phyloP scores from a whole-genome alignment of 2,329 filamentous ascomycete species.

The Fusarium robinianum region DNA sequence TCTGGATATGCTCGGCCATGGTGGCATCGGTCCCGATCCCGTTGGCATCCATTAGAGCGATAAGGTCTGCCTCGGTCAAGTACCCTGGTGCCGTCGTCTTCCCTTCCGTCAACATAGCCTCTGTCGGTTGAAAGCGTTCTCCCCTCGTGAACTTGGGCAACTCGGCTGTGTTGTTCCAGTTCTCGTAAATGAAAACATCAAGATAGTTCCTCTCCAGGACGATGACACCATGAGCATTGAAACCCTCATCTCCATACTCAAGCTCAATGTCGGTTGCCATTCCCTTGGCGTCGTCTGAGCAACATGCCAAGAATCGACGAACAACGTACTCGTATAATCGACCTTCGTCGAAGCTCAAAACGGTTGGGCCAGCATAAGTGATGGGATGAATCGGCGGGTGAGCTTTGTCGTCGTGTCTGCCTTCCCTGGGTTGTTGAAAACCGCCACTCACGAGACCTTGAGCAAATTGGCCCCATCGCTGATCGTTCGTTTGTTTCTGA shows the following conservation, averaged over 20 bases:
- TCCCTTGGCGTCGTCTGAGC: slow-evolving; percentile 90
- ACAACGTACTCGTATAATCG: slow-evolving; percentile 91
- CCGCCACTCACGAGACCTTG: slow-evolving; percentile 73
- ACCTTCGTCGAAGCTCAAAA: slow-evolving; percentile 68
- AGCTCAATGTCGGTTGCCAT: slow-evolving; percentile 84
- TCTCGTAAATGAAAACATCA: slow-evolving; percentile 94
- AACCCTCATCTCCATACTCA: slow-evolving; percentile 79
- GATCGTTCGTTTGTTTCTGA: slow-evolving; percentile 79
- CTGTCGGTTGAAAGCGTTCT: slow-evolving; percentile 83
- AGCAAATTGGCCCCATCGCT: slow-evolving; percentile 80
- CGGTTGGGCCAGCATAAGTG: slow-evolving; percentile 72
- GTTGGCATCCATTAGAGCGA: slow-evolving; percentile 97
- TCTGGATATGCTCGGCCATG: slow-evolving; percentile 98
- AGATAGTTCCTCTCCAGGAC: slow-evolving; percentile 91
- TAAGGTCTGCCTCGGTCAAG: slow-evolving; percentile 92
- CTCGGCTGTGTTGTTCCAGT: slow-evolving; percentile 86
- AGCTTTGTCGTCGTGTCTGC: slow-evolving; percentile 91
- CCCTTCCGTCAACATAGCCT: slow-evolving; percentile 89
- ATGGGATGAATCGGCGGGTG: slow-evolving; percentile 97
- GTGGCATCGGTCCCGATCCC: slow-evolving; percentile 98
- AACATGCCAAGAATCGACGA: slow-evolving; percentile 91
- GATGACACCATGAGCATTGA: slow-evolving; percentile 80
- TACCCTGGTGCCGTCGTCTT: slow-evolving; percentile 84
- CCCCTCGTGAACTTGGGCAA: slow-evolving; percentile 79
- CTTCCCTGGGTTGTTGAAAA: slow-evolving; percentile 81